Evolutionary conservation across 2,329 filamentous ascomycete species (phyloP).

Genomic region (Trichophyton schoenleinii): DNA sequence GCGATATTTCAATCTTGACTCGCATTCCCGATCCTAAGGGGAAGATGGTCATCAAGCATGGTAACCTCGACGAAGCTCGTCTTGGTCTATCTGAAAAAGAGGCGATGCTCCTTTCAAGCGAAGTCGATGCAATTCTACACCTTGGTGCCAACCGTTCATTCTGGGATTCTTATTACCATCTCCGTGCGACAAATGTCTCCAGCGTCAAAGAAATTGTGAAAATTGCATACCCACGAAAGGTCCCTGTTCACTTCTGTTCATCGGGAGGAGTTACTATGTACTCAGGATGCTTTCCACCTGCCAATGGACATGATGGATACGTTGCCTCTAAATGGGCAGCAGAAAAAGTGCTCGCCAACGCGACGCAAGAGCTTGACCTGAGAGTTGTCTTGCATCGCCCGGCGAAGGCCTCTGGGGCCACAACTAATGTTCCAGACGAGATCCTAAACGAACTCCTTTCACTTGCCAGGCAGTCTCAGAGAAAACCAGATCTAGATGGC

Average conservation of each 20-base stretch:
- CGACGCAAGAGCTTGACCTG: background rate
- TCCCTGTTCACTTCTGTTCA: constrained; percentile 25
- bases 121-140: constrained; percentile 42
- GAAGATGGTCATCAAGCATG: constrained; percentile 18
- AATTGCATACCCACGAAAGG: constrained; percentile 9
- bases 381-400: constrained; percentile 3
- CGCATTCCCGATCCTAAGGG: background rate
- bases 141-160: constrained; percentile 29
- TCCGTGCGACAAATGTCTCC: constrained; percentile 18
- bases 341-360: constrained; percentile 23
- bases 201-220: constrained; percentile 15
- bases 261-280: constrained; percentile 14
- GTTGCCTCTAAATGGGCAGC: constrained; percentile 29
- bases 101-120: constrained; percentile 17
- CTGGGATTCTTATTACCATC: constrained; percentile 18
- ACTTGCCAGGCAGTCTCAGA: background rate
- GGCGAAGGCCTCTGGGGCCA: background rate
- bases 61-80: constrained; percentile 24
- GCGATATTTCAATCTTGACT: background rate
- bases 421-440: background rate
- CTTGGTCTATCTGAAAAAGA: constrained; percentile 30
- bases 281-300: constrained; percentile 9
- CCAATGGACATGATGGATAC: constrained; percentile 26
- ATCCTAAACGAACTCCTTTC: constrained; percentile 1
- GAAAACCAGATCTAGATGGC: background rate